Base-by-base conservation (phyloP, 192 early-diverging fungal species). In the Backusella mclennaniae region DNA sequence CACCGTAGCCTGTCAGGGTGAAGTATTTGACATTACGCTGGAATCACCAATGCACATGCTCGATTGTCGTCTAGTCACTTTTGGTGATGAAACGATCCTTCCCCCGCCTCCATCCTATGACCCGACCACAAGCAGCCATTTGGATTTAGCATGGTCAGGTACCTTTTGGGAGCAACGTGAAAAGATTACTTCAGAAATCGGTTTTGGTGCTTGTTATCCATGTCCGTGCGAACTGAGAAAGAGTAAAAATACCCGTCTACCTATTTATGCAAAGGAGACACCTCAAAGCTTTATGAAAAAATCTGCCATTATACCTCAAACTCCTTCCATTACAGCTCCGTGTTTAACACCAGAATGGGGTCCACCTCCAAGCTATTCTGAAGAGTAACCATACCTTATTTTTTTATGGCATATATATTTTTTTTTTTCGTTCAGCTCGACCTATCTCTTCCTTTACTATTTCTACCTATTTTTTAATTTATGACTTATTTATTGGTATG, bases 161-260 rank as follows among this genome's bases (percentile, higher is more conserved):
- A 42, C 59, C 12, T 78, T 78, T 78, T 78, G 77, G 77, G 71
- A 78, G 29, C 77, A 78, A 52, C 23, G 77, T 15, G 71, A 78
- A 67, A 46, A 46, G 0, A 78, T 78, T 31, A 74, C 77, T 53
- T 59, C 46, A 7, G 26, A 33, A 6, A 31, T 31, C n/a, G 39
- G 46, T 3, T 78, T 72, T 72, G 77, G 77, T 21, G 39, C 77
- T 1, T 73, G 71, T 19, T 19, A 33, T n/a, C 59, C n/a, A 11
- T 78, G 77, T 52, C 77, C 77, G 11, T 78, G 77, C 35, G 35
- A 78, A 73, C 67, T 77, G 4, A 52, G 31, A 33, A 59, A 35
- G 39, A 53, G 9, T 19, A 21, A 44, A 59, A 46, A 69, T 35
- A 69, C 38, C 1, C 14, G 17, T 4, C 1, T 73, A 8, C 33